Conservation (phyloP, 2,329 filamentous ascomycete species). For the Sporothrix sp. region DNA sequence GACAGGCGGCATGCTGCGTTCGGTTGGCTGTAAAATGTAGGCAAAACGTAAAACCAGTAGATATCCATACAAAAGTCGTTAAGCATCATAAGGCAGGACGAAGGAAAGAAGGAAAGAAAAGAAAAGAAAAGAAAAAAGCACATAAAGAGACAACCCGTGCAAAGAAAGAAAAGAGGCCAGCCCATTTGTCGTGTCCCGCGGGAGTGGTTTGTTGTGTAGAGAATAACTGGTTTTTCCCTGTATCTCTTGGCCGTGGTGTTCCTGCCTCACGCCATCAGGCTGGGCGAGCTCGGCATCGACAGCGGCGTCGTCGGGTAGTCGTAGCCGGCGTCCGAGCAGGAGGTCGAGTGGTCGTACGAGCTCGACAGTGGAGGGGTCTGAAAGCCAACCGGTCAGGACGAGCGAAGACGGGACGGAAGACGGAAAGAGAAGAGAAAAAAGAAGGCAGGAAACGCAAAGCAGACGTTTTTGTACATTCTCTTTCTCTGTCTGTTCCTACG, state of each 20-base stretch:
- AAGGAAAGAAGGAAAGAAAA: background rate
- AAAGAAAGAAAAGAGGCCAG: constrained; percentile 6
- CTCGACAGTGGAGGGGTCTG: constrained; percentile 72
- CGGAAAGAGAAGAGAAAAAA: background rate
- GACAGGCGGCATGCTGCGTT: too few relatives aligned
- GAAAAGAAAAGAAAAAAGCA: background rate
- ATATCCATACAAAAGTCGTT: background rate
- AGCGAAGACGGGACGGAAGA: constrained; percentile 7
- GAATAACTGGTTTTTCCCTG: background rate
- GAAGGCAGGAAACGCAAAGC: constrained; percentile 5
- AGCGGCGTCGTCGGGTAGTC: constrained; percentile 61
- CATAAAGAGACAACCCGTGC: background rate
- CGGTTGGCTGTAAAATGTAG: background rate
- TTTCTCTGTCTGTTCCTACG: background rate
- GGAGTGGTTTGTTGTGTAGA: too few relatives aligned
- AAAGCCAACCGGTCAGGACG: constrained; percentile 36
- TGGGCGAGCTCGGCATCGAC: constrained; percentile 62
- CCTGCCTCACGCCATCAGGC: constrained; percentile 29
- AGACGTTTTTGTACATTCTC: background rate
- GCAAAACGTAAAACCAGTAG: background rate
- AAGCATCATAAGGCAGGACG: background rate
- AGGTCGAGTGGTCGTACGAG: constrained; percentile 58
- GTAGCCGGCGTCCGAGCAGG: constrained; percentile 49
- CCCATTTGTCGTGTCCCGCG: constrained; percentile 4
- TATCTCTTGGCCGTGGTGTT: background rate